phyloP scores from a whole-genome alignment of 345 rosid genomes.

The Lenwebbia sp. region DNA sequence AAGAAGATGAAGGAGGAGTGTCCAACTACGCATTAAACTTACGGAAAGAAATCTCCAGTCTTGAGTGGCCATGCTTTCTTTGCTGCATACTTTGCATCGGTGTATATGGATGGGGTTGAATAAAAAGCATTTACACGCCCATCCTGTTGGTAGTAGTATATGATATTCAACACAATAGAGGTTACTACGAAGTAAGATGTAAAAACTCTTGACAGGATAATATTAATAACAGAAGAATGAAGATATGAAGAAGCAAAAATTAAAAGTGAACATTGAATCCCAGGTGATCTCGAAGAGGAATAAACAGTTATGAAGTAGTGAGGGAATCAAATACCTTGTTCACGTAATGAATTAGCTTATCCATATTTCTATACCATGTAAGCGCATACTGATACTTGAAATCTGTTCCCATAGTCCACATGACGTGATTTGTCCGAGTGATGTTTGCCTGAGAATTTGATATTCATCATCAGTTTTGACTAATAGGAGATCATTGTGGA shows the following conservation, averaged over 20 bases:
- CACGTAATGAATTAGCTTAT: constrained; percentile 93
- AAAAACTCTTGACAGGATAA: not conserved
- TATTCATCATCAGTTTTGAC: not conserved
- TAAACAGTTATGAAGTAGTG: not conserved
- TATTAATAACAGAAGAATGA: not conserved
- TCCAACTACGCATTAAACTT: constrained; percentile 20
- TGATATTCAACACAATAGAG: not conserved
- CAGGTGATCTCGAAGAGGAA: not conserved
- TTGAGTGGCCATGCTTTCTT: constrained; percentile 78
- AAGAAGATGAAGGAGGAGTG: not conserved
- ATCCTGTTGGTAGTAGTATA: constrained; percentile 39
- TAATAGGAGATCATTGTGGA: not conserved
- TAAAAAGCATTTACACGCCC: constrained; percentile 94
- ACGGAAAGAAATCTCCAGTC: constrained; percentile 92
- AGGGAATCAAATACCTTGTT: constrained; percentile 48
- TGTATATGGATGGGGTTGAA: constrained; percentile 94
- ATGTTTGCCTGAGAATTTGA: constrained; percentile 68
- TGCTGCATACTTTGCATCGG: constrained; percentile 82
- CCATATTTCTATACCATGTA: constrained; percentile 92
- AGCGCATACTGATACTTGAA: constrained; percentile 90
- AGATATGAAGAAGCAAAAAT: not conserved
- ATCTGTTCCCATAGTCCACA: constrained; percentile 99
- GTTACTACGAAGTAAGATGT: not conserved
- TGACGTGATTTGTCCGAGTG: constrained; percentile 76
- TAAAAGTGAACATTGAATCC: not conserved